These are phyloP conservation scores for Podosphaera xanthii DNA, from an alignment of 2,329 filamentous ascomycete species.

Conservation along the genomic window DNA sequence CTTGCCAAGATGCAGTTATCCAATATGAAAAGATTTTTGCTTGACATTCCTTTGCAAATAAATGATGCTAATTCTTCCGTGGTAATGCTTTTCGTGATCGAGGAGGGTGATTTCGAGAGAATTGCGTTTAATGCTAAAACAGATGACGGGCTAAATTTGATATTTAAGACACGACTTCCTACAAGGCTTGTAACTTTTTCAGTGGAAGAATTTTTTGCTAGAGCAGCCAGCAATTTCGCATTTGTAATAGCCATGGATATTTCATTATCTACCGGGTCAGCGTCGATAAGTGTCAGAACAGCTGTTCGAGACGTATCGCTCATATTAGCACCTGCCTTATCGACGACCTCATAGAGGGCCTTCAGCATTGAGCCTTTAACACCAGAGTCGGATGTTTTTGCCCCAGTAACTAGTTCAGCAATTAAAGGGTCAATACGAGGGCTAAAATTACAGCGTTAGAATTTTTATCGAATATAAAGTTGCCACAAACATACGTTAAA, in stretches of 20 bases:
- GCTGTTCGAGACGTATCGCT: conserved; percentile 67
- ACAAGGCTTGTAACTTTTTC: conserved; percentile 38
- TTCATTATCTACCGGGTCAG: conserved; percentile 53
- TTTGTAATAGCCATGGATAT: conserved; percentile 70
- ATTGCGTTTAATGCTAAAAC: conserved; percentile 76
- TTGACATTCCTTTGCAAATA: conserved; percentile 57
- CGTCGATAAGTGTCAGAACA: conserved; percentile 76
- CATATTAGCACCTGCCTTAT: conserved; percentile 88
- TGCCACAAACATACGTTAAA: conserved; percentile 31
- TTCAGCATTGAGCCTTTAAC: conserved; percentile 94
- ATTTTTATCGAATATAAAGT: neutral
- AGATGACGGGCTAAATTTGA: conserved; percentile 54
- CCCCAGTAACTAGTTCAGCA: conserved; percentile 77
- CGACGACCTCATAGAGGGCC: conserved; percentile 85
- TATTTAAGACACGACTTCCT: conserved; percentile 57
- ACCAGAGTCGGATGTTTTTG: conserved; percentile 67
- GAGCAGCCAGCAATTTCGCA: conserved; percentile 67
- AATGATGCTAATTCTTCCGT: conserved; percentile 53
- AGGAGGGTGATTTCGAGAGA: conserved; percentile 53
- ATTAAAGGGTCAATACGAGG: conserved; percentile 90
- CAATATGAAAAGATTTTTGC: conserved; percentile 57
- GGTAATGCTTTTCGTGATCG: conserved; percentile 41
- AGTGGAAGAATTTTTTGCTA: conserved; percentile 64
- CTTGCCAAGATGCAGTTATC: conserved; percentile 77
- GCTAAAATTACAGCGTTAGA: neutral